Evolutionary conservation across 441 rosid genomes (phyloP), one percentile per base, ranked within the genome.

Genomic region (Euphorbia celastroides): DNA sequence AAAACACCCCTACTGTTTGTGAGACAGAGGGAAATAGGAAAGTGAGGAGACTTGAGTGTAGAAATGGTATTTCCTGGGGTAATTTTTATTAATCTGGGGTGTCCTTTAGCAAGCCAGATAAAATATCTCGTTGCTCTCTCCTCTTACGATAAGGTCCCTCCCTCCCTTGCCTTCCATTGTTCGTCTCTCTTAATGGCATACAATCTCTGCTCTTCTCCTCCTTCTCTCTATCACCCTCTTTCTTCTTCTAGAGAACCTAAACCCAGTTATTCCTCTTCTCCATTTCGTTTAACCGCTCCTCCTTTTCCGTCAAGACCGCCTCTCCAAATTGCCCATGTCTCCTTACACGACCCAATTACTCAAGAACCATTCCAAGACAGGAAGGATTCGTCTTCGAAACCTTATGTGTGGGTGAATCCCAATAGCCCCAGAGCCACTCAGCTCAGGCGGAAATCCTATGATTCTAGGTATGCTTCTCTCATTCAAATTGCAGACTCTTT

Each of bases 401-500:
- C 2, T 36, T 36, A 36, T 78, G 73, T 78, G 57, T 88, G 97
- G 97, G 88, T 93, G 70, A 93, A 93, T 72, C 97, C 97, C 71
- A 84, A 74, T 8, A 90, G 94, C 72, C 87, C 38, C 64, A 74
- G 84, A 81, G 94, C 96, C 72, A 75, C 88, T 9, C 79, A 71
- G 67, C 88, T 90, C 17, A 79, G 78, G 73, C 38, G 75, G 44
- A 74, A 74, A 10, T 86, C 97, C 2, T 82, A 87, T 60, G 91
- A 86, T 66, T 79, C 91, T 23, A 84, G 92, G 91, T 88, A 90
- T 62, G 65, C 78, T 71, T 88, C 82, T 62, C 88, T 93, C 38
- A 66, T 87, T 20, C 81, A 83, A 74, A 42, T 83, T 42, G 88
- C 98, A 0, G 77, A 85, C 69, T 75, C 86, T 68, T 72, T 93